phyloP scores from a whole-genome alignment of 495 filamentous ascomycete genomes.

The Penicillium turbatum region DNA sequence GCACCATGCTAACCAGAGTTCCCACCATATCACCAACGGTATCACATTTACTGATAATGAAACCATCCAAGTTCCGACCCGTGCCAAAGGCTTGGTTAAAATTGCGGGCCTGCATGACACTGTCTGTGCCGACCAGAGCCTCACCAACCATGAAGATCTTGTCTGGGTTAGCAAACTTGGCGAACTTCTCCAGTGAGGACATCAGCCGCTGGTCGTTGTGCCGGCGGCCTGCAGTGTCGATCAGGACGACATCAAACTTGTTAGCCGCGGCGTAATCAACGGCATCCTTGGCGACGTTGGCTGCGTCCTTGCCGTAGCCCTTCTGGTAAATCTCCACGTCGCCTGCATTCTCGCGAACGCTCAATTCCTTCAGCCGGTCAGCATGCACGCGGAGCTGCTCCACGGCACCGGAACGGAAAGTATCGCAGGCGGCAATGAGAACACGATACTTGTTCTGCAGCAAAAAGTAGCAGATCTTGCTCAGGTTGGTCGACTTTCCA shows the following conservation, averaged over 20 bases:
- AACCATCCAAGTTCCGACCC: slow-evolving; percentile 78
- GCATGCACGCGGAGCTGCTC: slow-evolving; percentile 95
- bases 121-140: slow-evolving; percentile 91
- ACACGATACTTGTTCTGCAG: slow-evolving; percentile 94
- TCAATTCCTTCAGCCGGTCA: slow-evolving; percentile 81
- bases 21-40: slow-evolving; percentile 99
- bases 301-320: slow-evolving; percentile 96
- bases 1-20: slow-evolving; percentile 93
- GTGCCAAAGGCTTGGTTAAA: slow-evolving; percentile 91
- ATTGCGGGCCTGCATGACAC: slow-evolving; percentile 89
- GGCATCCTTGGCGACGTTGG: slow-evolving; percentile 90
- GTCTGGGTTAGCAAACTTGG: slow-evolving; percentile 88
- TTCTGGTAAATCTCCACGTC: slow-evolving; percentile 89
- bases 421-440: slow-evolving; percentile 94
- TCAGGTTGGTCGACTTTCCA: slow-evolving; percentile 93
- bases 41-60: slow-evolving; percentile 98
- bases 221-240: slow-evolving; percentile 90
- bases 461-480: slow-evolving; percentile 96
- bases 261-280: slow-evolving; percentile 70
- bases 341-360: slow-evolving; percentile 69
- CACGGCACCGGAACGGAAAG: slow-evolving; percentile 94
- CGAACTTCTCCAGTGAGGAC: slow-evolving; percentile 94
- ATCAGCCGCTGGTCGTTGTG: slow-evolving; percentile 96
- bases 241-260: slow-evolving; percentile 87
- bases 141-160: slow-evolving; percentile 99